Evolutionary conservation across 306 rosid species (phyloP).

Genomic region (Datisca glomerata): DNA sequence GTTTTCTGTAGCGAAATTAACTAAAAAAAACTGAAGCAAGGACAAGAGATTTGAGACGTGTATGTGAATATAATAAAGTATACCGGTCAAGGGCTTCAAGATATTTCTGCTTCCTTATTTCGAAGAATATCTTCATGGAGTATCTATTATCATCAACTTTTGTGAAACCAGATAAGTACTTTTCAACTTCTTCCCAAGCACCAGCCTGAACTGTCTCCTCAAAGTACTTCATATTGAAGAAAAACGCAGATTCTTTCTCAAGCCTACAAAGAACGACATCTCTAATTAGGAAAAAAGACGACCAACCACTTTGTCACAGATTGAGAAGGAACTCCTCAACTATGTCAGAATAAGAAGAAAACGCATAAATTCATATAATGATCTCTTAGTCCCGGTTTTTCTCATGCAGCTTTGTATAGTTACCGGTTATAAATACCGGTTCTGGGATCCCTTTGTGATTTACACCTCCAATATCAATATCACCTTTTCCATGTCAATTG

Average conservation of each 20-base stretch:
- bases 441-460: too few relatives aligned
- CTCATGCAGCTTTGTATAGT: too few relatives aligned
- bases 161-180: constrained; percentile 73
- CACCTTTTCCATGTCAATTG: too few relatives aligned
- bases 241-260: constrained; percentile 85
- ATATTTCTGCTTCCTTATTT: constrained; percentile 84
- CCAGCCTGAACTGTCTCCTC: constrained; percentile 83
- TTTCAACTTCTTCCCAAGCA: constrained; percentile 91
- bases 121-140: constrained; percentile 85
- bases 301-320: too few relatives aligned
- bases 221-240: constrained; percentile 84
- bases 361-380: neutral
- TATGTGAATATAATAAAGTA: neutral
- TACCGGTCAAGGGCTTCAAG: constrained; percentile 96
- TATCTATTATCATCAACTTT: constrained; percentile 84
- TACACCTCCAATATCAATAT: too few relatives aligned
- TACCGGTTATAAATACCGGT: too few relatives aligned
- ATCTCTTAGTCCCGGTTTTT: neutral
- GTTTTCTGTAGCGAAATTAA: too few relatives aligned
- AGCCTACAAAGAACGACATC: constrained; percentile 29
- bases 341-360: neutral
- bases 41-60: neutral
- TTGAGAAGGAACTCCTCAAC: neutral
- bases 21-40: too few relatives aligned
- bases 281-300: constrained; percentile 3